Base-by-base conservation (phyloP, 768 basidiomycete genomes). In the Mycena floridula region DNA sequence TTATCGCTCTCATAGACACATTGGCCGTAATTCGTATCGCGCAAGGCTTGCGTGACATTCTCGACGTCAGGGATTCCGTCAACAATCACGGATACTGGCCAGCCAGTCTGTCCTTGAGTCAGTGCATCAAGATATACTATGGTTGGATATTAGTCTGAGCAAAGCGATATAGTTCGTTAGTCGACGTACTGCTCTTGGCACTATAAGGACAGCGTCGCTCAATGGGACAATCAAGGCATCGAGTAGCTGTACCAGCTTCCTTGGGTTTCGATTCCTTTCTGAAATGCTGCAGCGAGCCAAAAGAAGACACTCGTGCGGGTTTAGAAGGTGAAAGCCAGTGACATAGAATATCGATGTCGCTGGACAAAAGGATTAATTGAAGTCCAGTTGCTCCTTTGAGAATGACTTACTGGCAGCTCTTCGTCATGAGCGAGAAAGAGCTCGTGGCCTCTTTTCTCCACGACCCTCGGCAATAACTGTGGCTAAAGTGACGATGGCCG, bases 51-150 rank as follows among this genome's bases (percentile, higher is more conserved):
- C 0, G 79, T 81, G 46, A 94, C 68, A 59, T 85, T 92, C 65
- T 94, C 91, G 37, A 93, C 85, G 57, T 93, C 91, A 2, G 90
- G 85, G 11, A 87, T 57, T 5, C 83, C 90, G 52, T 94, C 91
- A 7, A 89, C 79, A 39, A 92, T 62, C 3, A 80, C 69, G 16
- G 62, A 63, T 9, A 70, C 76, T 0, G 91, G 90, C 88, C 90
- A 92, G 12, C 61, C 61, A 1, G 53, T 69, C 24, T 70, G 50
- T 9, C 82, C 77, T 25, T 64, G 66, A 4, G 70, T 61, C 27
- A 91, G 75, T n/a, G 79, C 78, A 18, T 89, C 85, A 22, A 91
- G 68, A 64, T 94, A 94, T 52, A 92, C 90, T 91, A 22, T 27
- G 37, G 56, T 13, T 55, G 50, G 21, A 37, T 4, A 15, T 25